Percentiles rank a stretch among this genome's conserved stretches.
These are phyloP conservation scores for Boeremia lycopersici DNA, from an alignment of 2,329 filamentous ascomycete species.

Conservation along the genomic window DNA sequence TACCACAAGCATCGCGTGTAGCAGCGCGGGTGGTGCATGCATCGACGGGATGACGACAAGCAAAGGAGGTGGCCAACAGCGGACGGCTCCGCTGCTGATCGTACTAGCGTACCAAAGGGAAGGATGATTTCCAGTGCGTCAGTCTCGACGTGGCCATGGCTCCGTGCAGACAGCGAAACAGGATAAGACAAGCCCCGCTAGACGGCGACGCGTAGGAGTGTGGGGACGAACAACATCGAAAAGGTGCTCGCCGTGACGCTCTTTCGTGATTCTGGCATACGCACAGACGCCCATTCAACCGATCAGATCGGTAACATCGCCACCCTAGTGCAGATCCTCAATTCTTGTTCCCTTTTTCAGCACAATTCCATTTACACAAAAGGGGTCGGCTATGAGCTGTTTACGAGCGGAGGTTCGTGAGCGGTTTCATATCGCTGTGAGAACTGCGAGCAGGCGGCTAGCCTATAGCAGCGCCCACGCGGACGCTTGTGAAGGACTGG, in stretches of 20 bases:
- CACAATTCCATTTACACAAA: not conserved
- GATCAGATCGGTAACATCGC: slow-evolving; percentile 10
- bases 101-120: slow-evolving; percentile 18
- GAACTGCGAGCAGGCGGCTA: not conserved
- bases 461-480: not conserved
- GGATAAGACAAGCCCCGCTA: not conserved
- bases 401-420: not conserved
- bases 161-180: slow-evolving; percentile 2
- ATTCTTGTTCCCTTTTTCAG: not conserved
- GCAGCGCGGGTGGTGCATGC: slow-evolving; percentile 8
- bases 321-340: slow-evolving; percentile 13
- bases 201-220: slow-evolving; percentile 8
- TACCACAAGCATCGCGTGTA: slow-evolving; percentile 10
- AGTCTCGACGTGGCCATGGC: slow-evolving; percentile 9
- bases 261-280: slow-evolving; percentile 7
- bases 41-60: slow-evolving; percentile 31
- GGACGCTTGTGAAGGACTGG: slow-evolving; percentile 8
- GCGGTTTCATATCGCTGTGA: not conserved
- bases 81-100: slow-evolving; percentile 29
- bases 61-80: slow-evolving; percentile 14
- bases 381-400: not conserved
- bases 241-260: slow-evolving; percentile 10
- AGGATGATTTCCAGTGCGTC: slow-evolving; percentile 10
- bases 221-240: slow-evolving; percentile 7
- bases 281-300: slow-evolving; percentile 5